phyloP scores from a whole-genome alignment of 176 grass and related monocot genomes.

The Alloteropsis semialata region DNA sequence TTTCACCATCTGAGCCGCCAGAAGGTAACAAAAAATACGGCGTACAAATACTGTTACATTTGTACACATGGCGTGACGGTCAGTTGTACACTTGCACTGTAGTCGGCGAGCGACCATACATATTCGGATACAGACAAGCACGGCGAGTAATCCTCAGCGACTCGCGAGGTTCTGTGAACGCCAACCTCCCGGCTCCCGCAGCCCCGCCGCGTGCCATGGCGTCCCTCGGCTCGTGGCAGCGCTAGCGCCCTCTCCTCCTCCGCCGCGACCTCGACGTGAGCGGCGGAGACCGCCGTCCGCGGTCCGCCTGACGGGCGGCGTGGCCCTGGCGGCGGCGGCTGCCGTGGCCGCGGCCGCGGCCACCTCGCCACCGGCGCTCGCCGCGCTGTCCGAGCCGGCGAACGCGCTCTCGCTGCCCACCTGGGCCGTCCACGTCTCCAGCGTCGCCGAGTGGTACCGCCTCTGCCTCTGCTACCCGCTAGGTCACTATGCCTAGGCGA shows the following conservation, averaged over 20 bases:
- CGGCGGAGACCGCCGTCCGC: not conserved
- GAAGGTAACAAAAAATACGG: not conserved
- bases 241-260: not conserved
- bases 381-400: slow-evolving; percentile 62
- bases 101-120: not conserved
- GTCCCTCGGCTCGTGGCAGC: slow-evolving; percentile 38
- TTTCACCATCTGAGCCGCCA: not conserved
- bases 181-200: not conserved
- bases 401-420: slow-evolving; percentile 95
- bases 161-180: slow-evolving; percentile 13
- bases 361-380: slow-evolving; percentile 50
- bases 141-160: slow-evolving; percentile 1
- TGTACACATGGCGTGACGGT: not conserved
- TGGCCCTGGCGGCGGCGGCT: slow-evolving; percentile 32
- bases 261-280: not conserved
- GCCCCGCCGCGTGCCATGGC: slow-evolving; percentile 15
- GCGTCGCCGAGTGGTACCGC: slow-evolving; percentile 79
- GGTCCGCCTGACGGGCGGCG: slow-evolving; percentile 19
- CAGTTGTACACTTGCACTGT: not conserved
- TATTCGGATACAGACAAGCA: not conserved
- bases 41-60: not conserved
- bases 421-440: slow-evolving; percentile 91
- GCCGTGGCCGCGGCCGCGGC: not conserved
- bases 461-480: not conserved
- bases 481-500: not conserved